Evolutionary conservation across 306 rosid genomes (phyloP), one percentile per base, ranked within the genome.

Genomic region (Argentina anserina): DNA sequence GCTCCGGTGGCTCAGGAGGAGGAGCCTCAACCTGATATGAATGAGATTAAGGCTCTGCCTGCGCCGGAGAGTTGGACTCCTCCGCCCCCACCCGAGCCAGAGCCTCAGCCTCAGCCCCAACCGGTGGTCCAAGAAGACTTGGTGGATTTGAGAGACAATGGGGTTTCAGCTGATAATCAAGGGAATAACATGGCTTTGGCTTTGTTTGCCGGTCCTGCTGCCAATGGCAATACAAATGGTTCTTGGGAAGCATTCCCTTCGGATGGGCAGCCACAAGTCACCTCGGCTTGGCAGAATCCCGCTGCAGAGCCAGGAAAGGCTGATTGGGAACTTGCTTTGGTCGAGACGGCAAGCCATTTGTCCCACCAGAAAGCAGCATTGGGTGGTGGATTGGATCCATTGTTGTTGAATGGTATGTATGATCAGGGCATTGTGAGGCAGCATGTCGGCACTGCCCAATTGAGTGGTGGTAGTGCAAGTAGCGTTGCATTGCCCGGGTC

Each of bases 191-290:
- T 94, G 0, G 99, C 99, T 17, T 70, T 94, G 80, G 99, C 99
- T n/a, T 76, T 94, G 50, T 94, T 94, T 81, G 96, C 94, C 31
- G 97, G 96, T 49, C 87, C 91, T 40, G 84, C 87, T 1, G 85
- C 81, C 3, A 89, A 73, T 66, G 75, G 77, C 31, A 74, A 64
- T 82, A 82, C 76, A 7, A 94, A 94, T 83, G 98, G 98, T 47
- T 89, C 98, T 0, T 94, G 99, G 99, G 91, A 94, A 77, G 95
- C 99, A 29, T 94, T 94, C 86, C 89, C 96, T 1, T 87, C 97
- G 0, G 87, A 91, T 58, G 99, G 96, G 70, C 90, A 85, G 75
- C 90, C 90, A 1, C 84, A 91, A 80, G 93, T 91, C 65, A 91
- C 99, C 50, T 94, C 99, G 5, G 97, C 99, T 65, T 94, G 99